Evolutionary conservation across 2,329 filamentous ascomycete genomes (phyloP).

Genomic region (Trichoderma semiorbis): DNA sequence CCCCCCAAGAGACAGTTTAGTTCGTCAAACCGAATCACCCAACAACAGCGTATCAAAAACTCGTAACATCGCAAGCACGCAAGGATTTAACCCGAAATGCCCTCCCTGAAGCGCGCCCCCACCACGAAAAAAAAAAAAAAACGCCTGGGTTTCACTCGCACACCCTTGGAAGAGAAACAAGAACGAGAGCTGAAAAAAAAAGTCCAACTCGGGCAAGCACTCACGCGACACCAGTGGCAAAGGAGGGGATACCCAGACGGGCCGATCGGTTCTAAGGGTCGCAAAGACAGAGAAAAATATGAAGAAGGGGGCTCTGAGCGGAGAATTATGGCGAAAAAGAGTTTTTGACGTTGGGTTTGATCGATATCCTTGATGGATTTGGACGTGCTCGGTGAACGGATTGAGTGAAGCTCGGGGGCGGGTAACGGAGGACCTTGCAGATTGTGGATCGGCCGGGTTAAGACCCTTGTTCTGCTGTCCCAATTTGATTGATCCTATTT

Average conservation of each 20-base stretch:
- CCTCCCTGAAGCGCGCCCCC: background rate
- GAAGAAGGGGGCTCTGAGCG: background rate
- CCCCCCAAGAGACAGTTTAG: background rate
- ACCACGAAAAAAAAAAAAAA: background rate
- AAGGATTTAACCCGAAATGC: background rate
- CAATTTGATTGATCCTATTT: background rate
- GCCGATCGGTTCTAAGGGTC: background rate
- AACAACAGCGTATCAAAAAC: background rate
- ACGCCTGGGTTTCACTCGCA: background rate
- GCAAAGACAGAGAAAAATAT: background rate
- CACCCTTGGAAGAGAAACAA: background rate
- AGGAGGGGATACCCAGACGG: background rate
- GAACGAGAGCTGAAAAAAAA: background rate
- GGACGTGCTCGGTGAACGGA: conserved; percentile 7
- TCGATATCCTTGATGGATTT: background rate
- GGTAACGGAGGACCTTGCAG: conserved; percentile 7
- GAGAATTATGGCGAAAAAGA: background rate
- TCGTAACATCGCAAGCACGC: background rate
- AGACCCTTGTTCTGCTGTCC: background rate
- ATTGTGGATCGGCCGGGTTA: background rate
- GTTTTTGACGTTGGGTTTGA: background rate
- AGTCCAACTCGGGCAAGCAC: background rate
- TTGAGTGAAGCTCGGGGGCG: background rate
- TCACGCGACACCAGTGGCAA: conserved; percentile 13
- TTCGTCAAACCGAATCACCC: background rate